Evolutionary conservation across 176 grass and related monocot species (phyloP), one percentile per base, ranked within the genome.

Genomic region (Ensete glaucum): DNA sequence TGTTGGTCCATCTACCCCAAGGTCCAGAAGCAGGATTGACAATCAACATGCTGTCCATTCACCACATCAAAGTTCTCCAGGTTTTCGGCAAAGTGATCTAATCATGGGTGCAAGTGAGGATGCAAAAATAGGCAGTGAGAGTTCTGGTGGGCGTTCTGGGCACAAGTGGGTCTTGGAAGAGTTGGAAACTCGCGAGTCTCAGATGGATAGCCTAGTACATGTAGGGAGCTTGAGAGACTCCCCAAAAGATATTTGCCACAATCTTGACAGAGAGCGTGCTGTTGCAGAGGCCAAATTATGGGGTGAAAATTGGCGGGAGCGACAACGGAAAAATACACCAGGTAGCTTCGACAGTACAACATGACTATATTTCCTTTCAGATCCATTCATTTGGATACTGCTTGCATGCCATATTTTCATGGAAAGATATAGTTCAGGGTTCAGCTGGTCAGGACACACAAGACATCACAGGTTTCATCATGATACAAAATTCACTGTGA

Each of bases 1-100:
- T 69, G 86, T 79, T 76, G 91, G 76, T 48, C 83, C 95, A 67
- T 90, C 86, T 21, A 99, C 88, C 14, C 86, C 86, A 1, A 87
- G 91, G 84, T 71, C 59, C 4, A 89, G 87, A 66, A 77, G 52
- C 49, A 65, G 85, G 83, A 81, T 90, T 43, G 82, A 83, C 43
- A 79, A 81, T 82, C 83, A 85, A 53, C 82, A 81, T 67, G 78
- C 83, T 2, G 69, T 64, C 17, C 34, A 85, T 56, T 87, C 90
- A 0, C 78, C 89, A 76, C 80, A 85, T 54, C 75, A 79, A 80
- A 89, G 88, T 53, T 86, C 83, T 26, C 79, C 88, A 27, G 90
- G 91, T 64, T 74, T 84, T 74, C 82, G 82, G 52, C 82, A 82
- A 65, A 89, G 88, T 72, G 84, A 80, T 26, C 43, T 81, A 80